Percentiles rank a stretch among this genome's conserved stretches.
These are phyloP conservation scores for Quillaja saponaria DNA, from an alignment of 306 rosid genomes.

Conservation along the genomic window DNA sequence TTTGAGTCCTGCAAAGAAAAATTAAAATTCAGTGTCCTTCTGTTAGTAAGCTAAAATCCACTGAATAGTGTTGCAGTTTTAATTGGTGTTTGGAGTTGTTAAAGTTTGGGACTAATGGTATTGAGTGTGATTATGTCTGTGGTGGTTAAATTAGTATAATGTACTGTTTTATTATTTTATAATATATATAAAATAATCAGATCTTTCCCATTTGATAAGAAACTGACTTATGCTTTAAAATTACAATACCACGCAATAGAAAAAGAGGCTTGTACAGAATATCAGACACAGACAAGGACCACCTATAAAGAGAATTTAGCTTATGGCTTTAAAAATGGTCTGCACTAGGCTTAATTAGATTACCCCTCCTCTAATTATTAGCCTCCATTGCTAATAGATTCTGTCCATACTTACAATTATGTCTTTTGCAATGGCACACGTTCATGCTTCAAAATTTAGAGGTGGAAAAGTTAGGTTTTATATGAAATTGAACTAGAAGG, in stretches of 20 bases:
- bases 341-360: no score
- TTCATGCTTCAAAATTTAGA: not conserved
- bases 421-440: no score
- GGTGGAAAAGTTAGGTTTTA: not conserved
- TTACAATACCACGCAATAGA: constrained; percentile 17
- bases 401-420: no score
- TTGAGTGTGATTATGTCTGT: constrained; percentile 30
- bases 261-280: constrained; percentile 9
- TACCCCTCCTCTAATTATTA: no score
- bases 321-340: no score
- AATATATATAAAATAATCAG: constrained; percentile 28
- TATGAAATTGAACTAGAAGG: not conserved
- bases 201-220: constrained; percentile 24
- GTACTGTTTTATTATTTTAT: constrained; percentile 31
- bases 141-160: constrained; percentile 33
- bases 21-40: constrained; percentile 13
- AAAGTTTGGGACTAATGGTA: constrained; percentile 23
- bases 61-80: constrained; percentile 1
- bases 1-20: constrained; percentile 39
- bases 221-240: constrained; percentile 27
- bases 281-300: not conserved
- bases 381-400: no score
- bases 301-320: not conserved
- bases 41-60: constrained; percentile 23
- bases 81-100: constrained; percentile 15